phyloP scores from a whole-genome alignment of 1,284 basidiomycete species.

The Trametes polyzona region DNA sequence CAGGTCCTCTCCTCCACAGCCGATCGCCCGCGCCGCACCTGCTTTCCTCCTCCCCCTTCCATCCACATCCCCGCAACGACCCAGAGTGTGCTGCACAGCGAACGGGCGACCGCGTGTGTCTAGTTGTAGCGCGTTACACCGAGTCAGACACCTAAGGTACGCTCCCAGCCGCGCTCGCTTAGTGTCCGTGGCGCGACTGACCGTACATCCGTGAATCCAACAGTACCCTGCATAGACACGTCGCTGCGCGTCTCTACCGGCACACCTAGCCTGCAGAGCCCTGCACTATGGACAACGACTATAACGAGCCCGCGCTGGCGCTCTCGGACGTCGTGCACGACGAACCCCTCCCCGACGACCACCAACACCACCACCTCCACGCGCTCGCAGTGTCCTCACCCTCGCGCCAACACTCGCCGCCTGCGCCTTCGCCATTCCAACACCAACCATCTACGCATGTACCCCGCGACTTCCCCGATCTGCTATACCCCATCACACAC shows the following conservation, averaged over 20 bases:
- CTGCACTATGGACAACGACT: conserved; percentile 56
- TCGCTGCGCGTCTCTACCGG: conserved; percentile 5
- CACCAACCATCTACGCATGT: conserved; percentile 20
- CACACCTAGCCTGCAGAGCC: neutral
- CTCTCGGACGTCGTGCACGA: conserved; percentile 82
- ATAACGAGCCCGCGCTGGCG: conserved; percentile 58
- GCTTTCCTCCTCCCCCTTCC: conserved; percentile 1
- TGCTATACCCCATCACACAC: conserved; percentile 10
- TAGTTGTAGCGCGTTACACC: neutral
- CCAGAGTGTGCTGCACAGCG: neutral
- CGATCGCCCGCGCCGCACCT: conserved; percentile 12
- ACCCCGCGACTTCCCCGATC: conserved; percentile 5
- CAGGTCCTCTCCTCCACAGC: conserved; percentile 24
- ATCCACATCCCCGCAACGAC: neutral
- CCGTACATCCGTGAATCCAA: neutral
- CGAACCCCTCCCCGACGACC: conserved; percentile 51
- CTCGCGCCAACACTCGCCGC: conserved; percentile 28
- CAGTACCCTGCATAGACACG: conserved; percentile 7
- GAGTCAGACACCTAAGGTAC: neutral
- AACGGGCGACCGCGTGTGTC: neutral
- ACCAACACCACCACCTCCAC: conserved; percentile 42
- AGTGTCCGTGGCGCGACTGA: conserved; percentile 15
- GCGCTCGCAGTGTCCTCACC: conserved; percentile 21
- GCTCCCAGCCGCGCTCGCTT: conserved; percentile 7
- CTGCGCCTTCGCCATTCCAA: conserved; percentile 41